Conservation (phyloP, 2,329 filamentous ascomycete species). For the Ophioceras dolichostomum region DNA sequence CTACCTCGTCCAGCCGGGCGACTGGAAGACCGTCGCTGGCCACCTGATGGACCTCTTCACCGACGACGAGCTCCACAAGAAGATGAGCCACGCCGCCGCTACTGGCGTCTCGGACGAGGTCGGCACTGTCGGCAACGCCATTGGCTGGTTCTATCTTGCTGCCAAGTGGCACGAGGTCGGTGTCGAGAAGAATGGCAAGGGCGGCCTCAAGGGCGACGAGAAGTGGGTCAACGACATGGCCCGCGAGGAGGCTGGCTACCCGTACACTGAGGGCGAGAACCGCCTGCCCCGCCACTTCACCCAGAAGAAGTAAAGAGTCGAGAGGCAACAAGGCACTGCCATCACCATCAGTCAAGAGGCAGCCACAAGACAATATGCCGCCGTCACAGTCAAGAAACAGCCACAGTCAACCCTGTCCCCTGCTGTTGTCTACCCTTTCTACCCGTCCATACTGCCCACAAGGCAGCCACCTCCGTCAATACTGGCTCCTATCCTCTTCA, state of each 20-base stretch:
- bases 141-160: slow-evolving; percentile 69
- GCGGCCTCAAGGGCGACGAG: slow-evolving; percentile 42
- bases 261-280: slow-evolving; percentile 47
- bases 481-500: no score
- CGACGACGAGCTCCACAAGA: slow-evolving; percentile 48
- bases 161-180: slow-evolving; percentile 48
- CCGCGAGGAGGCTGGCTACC: slow-evolving; percentile 46
- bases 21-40: slow-evolving; percentile 55
- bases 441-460: no score
- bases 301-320: slow-evolving; percentile 12
- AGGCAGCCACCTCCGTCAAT: no score
- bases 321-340: no score
- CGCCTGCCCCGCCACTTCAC: slow-evolving; percentile 40
- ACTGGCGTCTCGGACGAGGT: slow-evolving; percentile 69
- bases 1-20: slow-evolving; percentile 60
- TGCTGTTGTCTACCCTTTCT: no score
- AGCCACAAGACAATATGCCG: no score
- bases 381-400: no score
- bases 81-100: slow-evolving; percentile 53
- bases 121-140: slow-evolving; percentile 65
- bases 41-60: slow-evolving; percentile 56
- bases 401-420: no score
- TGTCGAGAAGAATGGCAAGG: slow-evolving; percentile 23
- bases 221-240: slow-evolving; percentile 67
- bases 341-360: no score